phyloP scores from a whole-genome alignment of 257 asterid species.

The Nicotiana obtusifolia region DNA sequence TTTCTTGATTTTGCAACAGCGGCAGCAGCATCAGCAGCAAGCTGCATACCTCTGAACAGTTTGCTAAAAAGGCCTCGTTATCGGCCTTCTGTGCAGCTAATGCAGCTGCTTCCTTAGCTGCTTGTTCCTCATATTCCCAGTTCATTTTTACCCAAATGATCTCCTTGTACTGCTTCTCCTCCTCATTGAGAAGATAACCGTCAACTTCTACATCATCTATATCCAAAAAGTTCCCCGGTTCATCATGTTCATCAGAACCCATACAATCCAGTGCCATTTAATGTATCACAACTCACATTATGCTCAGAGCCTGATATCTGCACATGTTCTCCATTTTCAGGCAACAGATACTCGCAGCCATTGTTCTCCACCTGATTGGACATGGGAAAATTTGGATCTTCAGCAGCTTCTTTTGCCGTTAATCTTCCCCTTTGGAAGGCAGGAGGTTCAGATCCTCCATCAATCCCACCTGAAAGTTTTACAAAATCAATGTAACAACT shows the following conservation, averaged over 20 bases:
- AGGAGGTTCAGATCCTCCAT: slow-evolving; percentile 75
- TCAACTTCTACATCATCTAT: slow-evolving; percentile 73
- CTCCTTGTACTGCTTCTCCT: slow-evolving; percentile 58
- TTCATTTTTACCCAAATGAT: slow-evolving; percentile 77
- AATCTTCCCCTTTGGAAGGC: slow-evolving; percentile 63
- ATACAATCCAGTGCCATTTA: slow-evolving; percentile 30
- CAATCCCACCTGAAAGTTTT: slow-evolving; percentile 67
- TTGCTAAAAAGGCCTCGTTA: slow-evolving; percentile 38
- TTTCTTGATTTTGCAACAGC: slow-evolving; percentile 53
- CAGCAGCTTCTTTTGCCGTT: background rate
- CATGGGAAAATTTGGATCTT: background rate
- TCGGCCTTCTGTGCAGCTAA: slow-evolving; percentile 45
- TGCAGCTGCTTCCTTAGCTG: slow-evolving; percentile 66
- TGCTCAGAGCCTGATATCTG: slow-evolving; percentile 23
- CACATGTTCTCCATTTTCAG: slow-evolving; percentile 21
- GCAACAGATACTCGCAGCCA: background rate
- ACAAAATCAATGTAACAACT: slow-evolving; percentile 50
- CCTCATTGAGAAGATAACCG: slow-evolving; percentile 52
- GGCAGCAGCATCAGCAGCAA: slow-evolving; percentile 56
- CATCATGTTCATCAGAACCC: slow-evolving; percentile 24
- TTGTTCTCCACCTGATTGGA: slow-evolving; percentile 4
- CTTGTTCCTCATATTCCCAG: slow-evolving; percentile 86
- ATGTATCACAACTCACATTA: slow-evolving; percentile 21
- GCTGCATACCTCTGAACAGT: slow-evolving; percentile 60
- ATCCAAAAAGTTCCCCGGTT: slow-evolving; percentile 62